Evolutionary conservation across 83 land plant species (phyloP).

Genomic region (Picea mariana): DNA sequence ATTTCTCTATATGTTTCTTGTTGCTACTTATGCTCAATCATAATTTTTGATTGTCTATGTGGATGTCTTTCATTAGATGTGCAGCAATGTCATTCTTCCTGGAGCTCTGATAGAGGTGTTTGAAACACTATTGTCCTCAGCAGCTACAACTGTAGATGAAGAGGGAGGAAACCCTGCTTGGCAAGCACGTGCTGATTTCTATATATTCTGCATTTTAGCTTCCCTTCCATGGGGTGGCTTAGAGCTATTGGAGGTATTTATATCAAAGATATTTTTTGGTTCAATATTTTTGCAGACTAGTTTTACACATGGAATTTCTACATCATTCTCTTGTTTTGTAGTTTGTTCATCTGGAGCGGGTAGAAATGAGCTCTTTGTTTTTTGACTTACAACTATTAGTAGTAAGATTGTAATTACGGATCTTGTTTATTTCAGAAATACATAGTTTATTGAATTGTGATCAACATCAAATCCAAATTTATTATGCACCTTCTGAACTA

Average conservation of each 20-base stretch:
- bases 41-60: not conserved
- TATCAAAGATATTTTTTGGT: not conserved
- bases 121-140: slow-evolving; percentile 91
- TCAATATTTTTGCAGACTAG: not conserved
- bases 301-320: not conserved
- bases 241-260: slow-evolving; percentile 82
- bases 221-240: slow-evolving; percentile 96
- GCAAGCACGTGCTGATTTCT: slow-evolving; percentile 98
- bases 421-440: not conserved
- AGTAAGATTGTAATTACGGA: not conserved
- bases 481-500: not conserved
- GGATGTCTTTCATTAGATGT: slow-evolving; percentile 51
- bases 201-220: slow-evolving; percentile 86
- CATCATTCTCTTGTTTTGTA: not conserved
- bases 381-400: not conserved
- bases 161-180: slow-evolving; percentile 95
- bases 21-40: not conserved
- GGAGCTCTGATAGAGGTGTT: slow-evolving; percentile 78
- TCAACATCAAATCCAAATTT: not conserved
- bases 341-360: no score
- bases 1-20: not conserved
- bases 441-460: not conserved
- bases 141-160: slow-evolving; percentile 94
- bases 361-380: no score
- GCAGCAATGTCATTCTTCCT: slow-evolving; percentile 86